phyloP scores from a whole-genome alignment of 805 yeast genomes.

The Metschnikowia reukaufii region DNA sequence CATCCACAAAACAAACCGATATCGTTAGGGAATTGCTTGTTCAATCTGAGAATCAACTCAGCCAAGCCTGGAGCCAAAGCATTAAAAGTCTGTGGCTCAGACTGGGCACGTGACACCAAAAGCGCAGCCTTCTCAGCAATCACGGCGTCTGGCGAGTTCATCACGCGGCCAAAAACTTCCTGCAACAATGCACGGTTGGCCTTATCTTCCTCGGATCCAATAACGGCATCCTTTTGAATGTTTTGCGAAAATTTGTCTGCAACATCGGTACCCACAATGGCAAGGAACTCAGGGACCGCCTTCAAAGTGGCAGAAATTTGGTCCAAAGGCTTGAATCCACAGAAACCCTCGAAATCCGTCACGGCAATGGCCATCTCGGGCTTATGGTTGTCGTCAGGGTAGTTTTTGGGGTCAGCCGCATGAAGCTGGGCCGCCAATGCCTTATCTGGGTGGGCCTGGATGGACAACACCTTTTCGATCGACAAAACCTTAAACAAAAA shows the following conservation, averaged over 20 bases:
- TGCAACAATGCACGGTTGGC: slow-evolving; percentile 67
- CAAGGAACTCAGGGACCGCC: slow-evolving; percentile 73
- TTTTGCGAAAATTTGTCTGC: slow-evolving; percentile 53
- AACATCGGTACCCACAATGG: slow-evolving; percentile 63
- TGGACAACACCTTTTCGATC: slow-evolving; percentile 86
- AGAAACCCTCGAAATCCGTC: slow-evolving; percentile 94
- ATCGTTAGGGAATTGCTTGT: slow-evolving; percentile 89
- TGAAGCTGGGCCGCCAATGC: slow-evolving; percentile 73
- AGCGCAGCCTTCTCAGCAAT: slow-evolving; percentile 58
- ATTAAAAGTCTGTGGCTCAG: slow-evolving; percentile 58
- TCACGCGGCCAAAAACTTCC: slow-evolving; percentile 73
- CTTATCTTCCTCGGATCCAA: slow-evolving; percentile 55
- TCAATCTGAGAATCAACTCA: slow-evolving; percentile 69
- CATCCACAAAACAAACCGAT: slow-evolving; percentile 97
- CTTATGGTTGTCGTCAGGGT: slow-evolving; percentile 97
- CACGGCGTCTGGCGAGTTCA: slow-evolving; percentile 71
- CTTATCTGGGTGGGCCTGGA: slow-evolving; percentile 98
- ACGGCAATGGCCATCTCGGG: slow-evolving; percentile 99
- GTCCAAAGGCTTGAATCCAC: slow-evolving; percentile 91
- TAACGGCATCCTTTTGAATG: slow-evolving; percentile 44
- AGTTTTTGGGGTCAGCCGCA: slow-evolving; percentile 82
- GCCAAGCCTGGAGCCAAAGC: slow-evolving; percentile 53
- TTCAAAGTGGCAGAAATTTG: slow-evolving; percentile 69
- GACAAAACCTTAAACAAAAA: slow-evolving; percentile 92
- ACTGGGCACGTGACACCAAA: slow-evolving; percentile 64